phyloP scores from a whole-genome alignment of 257 asterid genomes.

The Nyctanthes arbortristis region DNA sequence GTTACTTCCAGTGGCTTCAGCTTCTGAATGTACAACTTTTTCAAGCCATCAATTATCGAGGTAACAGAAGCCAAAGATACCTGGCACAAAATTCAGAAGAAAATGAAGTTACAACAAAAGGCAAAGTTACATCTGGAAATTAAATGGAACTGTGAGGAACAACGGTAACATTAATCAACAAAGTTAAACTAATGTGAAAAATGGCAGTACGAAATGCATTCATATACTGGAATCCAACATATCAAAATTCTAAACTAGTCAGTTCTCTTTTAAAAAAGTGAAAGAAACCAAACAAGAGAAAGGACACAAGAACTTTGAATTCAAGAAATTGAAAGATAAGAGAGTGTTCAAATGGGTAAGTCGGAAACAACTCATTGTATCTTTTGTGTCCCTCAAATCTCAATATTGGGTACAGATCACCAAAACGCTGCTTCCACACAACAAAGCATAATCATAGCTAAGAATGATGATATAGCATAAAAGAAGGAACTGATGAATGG shows the following conservation, averaged over 20 bases:
- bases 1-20: slow-evolving; percentile 84
- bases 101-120: slow-evolving; percentile 11
- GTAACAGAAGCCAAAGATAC: slow-evolving; percentile 77
- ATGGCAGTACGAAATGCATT: neutral
- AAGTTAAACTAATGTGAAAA: neutral
- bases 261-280: slow-evolving; percentile 7
- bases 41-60: slow-evolving; percentile 87
- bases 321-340: neutral
- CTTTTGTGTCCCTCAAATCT: neutral
- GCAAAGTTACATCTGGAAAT: slow-evolving; percentile 1
- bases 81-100: slow-evolving; percentile 36
- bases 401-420: slow-evolving; percentile 5
- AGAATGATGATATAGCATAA: neutral
- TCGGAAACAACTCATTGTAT: neutral
- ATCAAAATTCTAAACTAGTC: slow-evolving; percentile 15
- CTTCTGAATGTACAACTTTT: slow-evolving; percentile 76
- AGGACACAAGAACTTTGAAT: neutral
- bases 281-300: neutral
- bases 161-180: neutral
- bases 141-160: neutral
- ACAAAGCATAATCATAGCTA: neutral
- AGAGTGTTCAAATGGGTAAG: neutral
- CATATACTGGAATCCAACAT: neutral
- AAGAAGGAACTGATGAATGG: neutral
- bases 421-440: too few species aligned